Conservation (phyloP, 2,329 filamentous ascomycete species). For the Myriosclerotinia scirpicola region DNA sequence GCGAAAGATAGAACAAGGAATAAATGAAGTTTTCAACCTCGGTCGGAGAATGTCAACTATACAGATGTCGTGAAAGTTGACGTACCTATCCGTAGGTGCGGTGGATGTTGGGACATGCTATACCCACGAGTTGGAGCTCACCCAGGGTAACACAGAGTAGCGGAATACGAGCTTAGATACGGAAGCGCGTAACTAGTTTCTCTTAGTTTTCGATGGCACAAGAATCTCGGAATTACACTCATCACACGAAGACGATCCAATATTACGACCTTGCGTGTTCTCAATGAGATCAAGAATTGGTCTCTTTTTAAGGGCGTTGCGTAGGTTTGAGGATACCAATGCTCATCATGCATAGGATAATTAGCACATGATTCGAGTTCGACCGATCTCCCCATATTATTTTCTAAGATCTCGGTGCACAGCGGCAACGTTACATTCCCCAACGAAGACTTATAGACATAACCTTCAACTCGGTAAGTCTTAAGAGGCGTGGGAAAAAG, state of each 20-base stretch:
- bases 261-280: neutral
- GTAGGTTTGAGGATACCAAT: neutral
- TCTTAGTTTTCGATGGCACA: neutral
- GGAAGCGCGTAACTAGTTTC: neutral
- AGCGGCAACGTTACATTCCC: constrained; percentile 5
- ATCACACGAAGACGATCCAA: neutral
- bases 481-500: neutral
- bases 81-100: constrained; percentile 3
- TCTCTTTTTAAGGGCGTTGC: neutral
- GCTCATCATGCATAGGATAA: neutral
- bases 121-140: constrained; percentile 16
- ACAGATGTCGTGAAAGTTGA: neutral
- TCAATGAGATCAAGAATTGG: neutral
- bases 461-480: too few species aligned
- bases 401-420: neutral
- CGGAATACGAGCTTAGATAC: neutral
- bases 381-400: neutral
- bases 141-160: neutral
- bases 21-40: neutral
- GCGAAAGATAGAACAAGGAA: neutral
- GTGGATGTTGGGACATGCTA: constrained; percentile 12
- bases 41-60: neutral
- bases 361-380: neutral
- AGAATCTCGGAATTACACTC: constrained; percentile 1
- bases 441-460: neutral